A percentile compares a stretch with the other conserved stretches of the same genome.
phyloP scores from a whole-genome alignment of 1,284 basidiomycete species.

The Ganoderma meredithae region DNA sequence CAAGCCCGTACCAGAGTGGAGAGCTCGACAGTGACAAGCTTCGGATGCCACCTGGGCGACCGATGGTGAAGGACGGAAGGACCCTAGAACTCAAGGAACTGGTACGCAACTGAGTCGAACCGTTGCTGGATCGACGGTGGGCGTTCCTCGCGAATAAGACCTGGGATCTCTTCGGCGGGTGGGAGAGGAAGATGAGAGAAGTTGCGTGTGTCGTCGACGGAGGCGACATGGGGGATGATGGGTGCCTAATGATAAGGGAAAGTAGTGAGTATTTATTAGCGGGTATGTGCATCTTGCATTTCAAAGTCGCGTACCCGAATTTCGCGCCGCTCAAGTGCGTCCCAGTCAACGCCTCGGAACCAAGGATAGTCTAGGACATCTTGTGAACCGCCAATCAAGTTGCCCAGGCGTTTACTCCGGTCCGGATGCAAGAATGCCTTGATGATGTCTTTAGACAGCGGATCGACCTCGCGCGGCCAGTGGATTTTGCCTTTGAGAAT shows the following conservation, averaged over 20 bases:
- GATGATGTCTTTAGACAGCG: conserved; percentile 76
- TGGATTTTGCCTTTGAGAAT: conserved; percentile 92
- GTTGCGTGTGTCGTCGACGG: conserved; percentile 81
- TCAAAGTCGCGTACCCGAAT: conserved; percentile 63
- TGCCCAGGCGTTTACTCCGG: conserved; percentile 90
- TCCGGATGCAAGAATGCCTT: conserved; percentile 94
- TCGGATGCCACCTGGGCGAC: conserved; percentile 31
- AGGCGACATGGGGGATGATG: conserved; percentile 81
- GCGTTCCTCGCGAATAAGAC: conserved; percentile 67
- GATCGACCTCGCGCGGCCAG: conserved; percentile 91
- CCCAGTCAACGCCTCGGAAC: conserved; percentile 95
- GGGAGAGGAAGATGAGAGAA: conserved; percentile 82
- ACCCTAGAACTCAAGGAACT: conserved; percentile 76
- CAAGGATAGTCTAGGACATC: conserved; percentile 95
- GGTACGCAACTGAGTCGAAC: conserved; percentile 70
- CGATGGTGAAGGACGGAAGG: not conserved
- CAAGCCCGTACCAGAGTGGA: conserved; percentile 23
- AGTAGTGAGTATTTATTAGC: conserved; percentile 7
- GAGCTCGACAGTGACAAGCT: conserved; percentile 20
- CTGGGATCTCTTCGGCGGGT: conserved; percentile 78
- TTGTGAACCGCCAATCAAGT: conserved; percentile 92
- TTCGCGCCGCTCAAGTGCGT: conserved; percentile 79
- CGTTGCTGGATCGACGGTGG: conserved; percentile 62
- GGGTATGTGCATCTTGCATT: not conserved
- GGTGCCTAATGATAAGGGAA: conserved; percentile 62